Evolutionary conservation across 1,284 basidiomycete genomes (phyloP), one percentile per base, ranked within the genome.

Genomic region (Volvariella volvacea): DNA sequence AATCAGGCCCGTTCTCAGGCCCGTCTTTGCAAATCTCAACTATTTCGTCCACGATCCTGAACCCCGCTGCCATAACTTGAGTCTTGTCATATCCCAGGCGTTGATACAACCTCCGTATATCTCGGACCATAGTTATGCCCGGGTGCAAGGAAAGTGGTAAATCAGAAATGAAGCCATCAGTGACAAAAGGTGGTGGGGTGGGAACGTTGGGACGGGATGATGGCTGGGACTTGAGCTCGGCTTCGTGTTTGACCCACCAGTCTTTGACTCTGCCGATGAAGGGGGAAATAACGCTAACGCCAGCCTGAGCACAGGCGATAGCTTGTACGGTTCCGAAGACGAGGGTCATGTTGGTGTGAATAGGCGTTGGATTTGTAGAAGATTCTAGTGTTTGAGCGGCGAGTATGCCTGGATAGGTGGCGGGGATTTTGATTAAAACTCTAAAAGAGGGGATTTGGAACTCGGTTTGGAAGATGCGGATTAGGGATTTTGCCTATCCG

Each of bases 201-300:
- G 34, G n/a, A n/a, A 6, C n/a, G 34, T 6, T 20, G 6, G 34
- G 19, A n/a, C 9, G 9, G 30, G 9, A 9, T 9, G 32, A 25
- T 42, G 19, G 32, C 25, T 51, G 39, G 44, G 51, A 28, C 46
- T 48, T 41, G 28, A 47, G 38, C 33, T 49, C 19, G 9, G 45
- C 22, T 15, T 48, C 51, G 7, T 47, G 50, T 2, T 55, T 55
- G 16, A 54, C 50, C 56, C 58, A 64, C 61, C 62, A 65, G 45
- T 64, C 63, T 48, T 61, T 61, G 36, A 65, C 62, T 21, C 63
- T 54, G 12, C 64, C 64, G 8, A 66, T 55, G 50, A 63, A 65
- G 3, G 62, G 61, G 1, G 62, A 65, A n/a, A 65, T 55, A 15
- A 65, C 61, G 0, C 57, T 45, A 8, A 57, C 50, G 3, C 60